These are phyloP conservation scores for Tylopilus sp. DNA, from an alignment of 1,284 basidiomycete genomes.

Conservation along the genomic window DNA sequence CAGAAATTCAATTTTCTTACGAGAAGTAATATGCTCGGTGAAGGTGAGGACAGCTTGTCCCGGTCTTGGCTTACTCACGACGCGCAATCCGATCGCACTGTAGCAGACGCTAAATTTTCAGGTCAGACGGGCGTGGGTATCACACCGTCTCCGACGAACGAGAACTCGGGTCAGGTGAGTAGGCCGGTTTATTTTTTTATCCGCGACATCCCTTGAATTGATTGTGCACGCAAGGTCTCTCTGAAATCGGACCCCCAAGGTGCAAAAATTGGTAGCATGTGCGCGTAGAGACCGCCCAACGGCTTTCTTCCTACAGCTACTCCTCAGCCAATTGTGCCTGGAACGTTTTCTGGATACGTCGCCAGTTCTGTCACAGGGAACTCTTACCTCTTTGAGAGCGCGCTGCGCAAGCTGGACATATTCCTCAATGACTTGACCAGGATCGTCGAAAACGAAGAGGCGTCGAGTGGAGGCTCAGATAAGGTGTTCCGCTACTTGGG, in stretches of 20 bases:
- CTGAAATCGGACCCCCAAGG: conserved; percentile 7
- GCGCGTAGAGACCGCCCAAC: neutral
- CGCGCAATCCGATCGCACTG: neutral
- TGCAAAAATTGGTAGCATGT: neutral
- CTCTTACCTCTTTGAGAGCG: too few relatives aligned
- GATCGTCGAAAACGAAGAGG: conserved; percentile 4
- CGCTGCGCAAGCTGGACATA: too few relatives aligned
- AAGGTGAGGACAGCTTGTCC: neutral
- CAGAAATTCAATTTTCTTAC: neutral
- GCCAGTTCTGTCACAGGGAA: too few relatives aligned
- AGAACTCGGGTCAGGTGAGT: conserved; percentile 11
- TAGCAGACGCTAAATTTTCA: neutral
- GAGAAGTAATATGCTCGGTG: neutral
- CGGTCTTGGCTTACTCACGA: neutral
- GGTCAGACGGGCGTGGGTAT: neutral
- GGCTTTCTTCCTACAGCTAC: neutral
- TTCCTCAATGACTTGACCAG: too few relatives aligned
- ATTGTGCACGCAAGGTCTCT: conserved; percentile 4
- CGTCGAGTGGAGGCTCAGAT: neutral
- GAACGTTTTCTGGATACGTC: too few relatives aligned
- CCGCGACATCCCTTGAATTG: neutral
- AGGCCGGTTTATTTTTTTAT: neutral
- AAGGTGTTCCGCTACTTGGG: neutral
- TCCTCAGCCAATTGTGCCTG: too few relatives aligned
- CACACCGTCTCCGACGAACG: neutral